Evolutionary conservation across 495 filamentous ascomycete genomes (phyloP), one percentile per base, ranked within the genome.

Genomic region (Apiosordaria backusii): DNA sequence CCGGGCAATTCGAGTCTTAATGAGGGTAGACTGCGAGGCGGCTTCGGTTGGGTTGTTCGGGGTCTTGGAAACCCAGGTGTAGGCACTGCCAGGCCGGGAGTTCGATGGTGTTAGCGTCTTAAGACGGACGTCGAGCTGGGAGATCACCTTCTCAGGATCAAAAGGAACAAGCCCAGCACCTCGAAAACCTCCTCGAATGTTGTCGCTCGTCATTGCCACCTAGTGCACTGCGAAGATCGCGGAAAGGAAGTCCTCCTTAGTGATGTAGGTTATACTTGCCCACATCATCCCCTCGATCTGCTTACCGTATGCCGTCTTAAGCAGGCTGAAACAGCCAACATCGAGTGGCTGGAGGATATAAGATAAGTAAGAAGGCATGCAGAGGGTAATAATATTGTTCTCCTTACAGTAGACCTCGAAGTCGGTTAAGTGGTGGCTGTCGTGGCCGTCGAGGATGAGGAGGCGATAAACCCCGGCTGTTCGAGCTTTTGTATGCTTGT

Each of bases 381-480:
- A 75, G 58, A 75, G 68, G 2, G 69, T 74, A 61, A 75, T 71
- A 72, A 77, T 76, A 40, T 68, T 68, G 21, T 75, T 23, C 40
- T 71, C 52, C 60, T 70, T 68, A 57, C 57, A 70, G 60, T 57
- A 75, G 13, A 25, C 4, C 27, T 76, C 61, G 62, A 78, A 76
- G 54, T 76, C 63, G 29, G 53, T 18, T 19, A 66, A 70, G n/a
- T 60, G 40, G 57, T 77, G 70, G 62, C 71, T 77, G 35, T 71
- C 65, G 66, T 78, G 71, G 35, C 75, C 72, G 62, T 78, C 65
- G 27, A 77, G 63, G 35, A 79, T 70, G 16, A 79, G 50, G 19
- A 79, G 65, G 24, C 68, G 64, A 67, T 77, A 71, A 60, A 52
- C 57, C 27, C 70, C 71, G 26, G 61, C 67, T 62, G 50, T 71